A percentile compares a stretch with the other conserved stretches of the same genome.
Evolutionary conservation across 352 stramenopile species (phyloP).

Genomic region (Plasmopara halstedii): DNA sequence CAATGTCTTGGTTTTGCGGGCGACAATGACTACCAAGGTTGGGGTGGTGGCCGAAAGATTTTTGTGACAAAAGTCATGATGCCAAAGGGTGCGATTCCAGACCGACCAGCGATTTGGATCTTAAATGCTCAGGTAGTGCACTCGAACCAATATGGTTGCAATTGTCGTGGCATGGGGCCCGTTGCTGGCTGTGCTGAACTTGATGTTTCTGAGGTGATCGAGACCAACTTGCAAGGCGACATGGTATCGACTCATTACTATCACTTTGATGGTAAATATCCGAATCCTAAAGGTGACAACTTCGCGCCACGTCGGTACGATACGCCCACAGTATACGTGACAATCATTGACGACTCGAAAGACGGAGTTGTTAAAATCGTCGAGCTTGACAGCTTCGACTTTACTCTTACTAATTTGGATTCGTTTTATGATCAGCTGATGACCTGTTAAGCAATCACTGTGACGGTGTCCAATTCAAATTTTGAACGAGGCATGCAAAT

Average conservation of each 20-base stretch:
- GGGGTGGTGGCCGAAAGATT: slow-evolving; percentile 54
- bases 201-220: slow-evolving; percentile 60
- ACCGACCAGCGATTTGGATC: slow-evolving; percentile 54
- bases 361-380: slow-evolving; percentile 54
- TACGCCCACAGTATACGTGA: slow-evolving; percentile 41
- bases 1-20: slow-evolving; percentile 30
- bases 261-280: slow-evolving; percentile 41
- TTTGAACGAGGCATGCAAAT: too few relatives aligned
- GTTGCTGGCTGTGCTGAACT: slow-evolving; percentile 55
- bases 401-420: slow-evolving; percentile 22
- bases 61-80: slow-evolving; percentile 62
- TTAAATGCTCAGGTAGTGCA: slow-evolving; percentile 50
- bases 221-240: slow-evolving; percentile 27
- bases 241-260: slow-evolving; percentile 60
- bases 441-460: slow-evolving; percentile 23
- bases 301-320: slow-evolving; percentile 30
- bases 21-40: slow-evolving; percentile 48
- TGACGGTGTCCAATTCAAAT: too few relatives aligned
- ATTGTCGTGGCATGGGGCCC: slow-evolving; percentile 49
- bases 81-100: slow-evolving; percentile 19
- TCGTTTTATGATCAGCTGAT: slow-evolving; percentile 28
- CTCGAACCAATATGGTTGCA: slow-evolving; percentile 54
- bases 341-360: slow-evolving; percentile 46
- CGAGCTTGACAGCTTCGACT: slow-evolving; percentile 46
- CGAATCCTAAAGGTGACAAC: slow-evolving; percentile 34